phyloP scores from a whole-genome alignment of 371 early-diverging fungal genomes.

The Sporodiniella umbellata region DNA sequence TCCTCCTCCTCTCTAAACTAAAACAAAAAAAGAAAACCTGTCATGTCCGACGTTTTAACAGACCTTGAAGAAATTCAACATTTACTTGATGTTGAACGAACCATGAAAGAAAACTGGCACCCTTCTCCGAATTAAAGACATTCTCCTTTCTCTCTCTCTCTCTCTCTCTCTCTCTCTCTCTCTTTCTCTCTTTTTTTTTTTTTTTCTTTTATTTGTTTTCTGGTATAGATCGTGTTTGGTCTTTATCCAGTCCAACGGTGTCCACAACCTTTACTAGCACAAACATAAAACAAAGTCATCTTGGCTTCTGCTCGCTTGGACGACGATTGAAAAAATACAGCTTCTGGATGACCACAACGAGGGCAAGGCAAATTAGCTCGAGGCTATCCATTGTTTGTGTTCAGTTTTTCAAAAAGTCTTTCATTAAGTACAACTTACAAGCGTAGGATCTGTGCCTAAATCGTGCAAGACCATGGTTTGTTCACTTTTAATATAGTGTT shows the following conservation, averaged over 20 bases:
- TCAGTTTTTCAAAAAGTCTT: no score
- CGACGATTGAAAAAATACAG: conserved; percentile 91
- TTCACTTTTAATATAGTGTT: no score
- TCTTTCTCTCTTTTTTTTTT: neutral
- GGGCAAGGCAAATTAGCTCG: conserved; percentile 69
- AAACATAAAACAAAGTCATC: conserved; percentile 93
- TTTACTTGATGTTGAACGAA: neutral
- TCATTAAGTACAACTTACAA: conserved; percentile 43
- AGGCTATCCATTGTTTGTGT: conserved; percentile 59
- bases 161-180: neutral
- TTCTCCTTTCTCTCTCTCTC: neutral
- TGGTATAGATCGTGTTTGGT: no score
- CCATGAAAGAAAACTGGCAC: neutral
- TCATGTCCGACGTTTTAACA: neutral
- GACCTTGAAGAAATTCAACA: neutral
- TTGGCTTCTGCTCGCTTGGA: conserved; percentile 83
- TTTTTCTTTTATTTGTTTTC: no score
- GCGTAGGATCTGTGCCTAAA: conserved; percentile 79
- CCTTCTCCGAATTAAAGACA: no score
- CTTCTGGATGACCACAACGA: conserved; percentile 71
- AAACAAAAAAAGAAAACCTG: neutral
- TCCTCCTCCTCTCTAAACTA: no score
- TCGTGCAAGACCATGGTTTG: conserved; percentile 76
- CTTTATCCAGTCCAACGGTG: conserved; percentile 71
- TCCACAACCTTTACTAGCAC: conserved; percentile 72